Conservation (phyloP, 345 rosid species). For the Eutrema japonicum region DNA sequence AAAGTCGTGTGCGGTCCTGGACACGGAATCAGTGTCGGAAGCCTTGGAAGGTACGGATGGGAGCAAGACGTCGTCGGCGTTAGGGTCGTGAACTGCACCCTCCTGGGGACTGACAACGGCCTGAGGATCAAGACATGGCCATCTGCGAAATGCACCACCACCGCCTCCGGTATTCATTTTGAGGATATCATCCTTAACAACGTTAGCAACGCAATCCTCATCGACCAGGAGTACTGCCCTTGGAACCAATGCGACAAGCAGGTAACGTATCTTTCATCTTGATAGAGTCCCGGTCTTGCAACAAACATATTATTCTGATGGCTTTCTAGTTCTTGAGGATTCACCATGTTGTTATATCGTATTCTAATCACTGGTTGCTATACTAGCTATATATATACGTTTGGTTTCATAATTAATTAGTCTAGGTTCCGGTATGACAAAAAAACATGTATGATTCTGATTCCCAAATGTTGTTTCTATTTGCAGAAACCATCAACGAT, state of each 20-base stretch:
- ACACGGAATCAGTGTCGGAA: conserved; percentile 69
- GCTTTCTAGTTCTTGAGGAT: no score
- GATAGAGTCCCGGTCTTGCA: no score
- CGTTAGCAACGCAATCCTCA: conserved; percentile 48
- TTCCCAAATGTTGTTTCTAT: neutral
- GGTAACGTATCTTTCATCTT: conserved; percentile 17
- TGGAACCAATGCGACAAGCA: conserved; percentile 35
- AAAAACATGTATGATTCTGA: no score
- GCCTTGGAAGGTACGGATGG: conserved; percentile 51
- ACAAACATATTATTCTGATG: neutral
- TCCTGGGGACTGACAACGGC: conserved; percentile 48
- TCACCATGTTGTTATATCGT: no score
- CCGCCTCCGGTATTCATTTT: conserved; percentile 42
- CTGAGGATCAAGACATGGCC: conserved; percentile 74
- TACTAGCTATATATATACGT: no score
- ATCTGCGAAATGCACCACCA: conserved; percentile 23
- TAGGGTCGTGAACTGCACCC: conserved; percentile 42
- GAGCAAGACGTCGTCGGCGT: conserved; percentile 53
- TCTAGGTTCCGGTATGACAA: no score
- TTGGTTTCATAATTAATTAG: no score
- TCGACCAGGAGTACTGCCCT: conserved; percentile 56
- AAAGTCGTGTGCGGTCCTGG: conserved; percentile 68
- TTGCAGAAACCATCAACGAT: conserved; percentile 51
- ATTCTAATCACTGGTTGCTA: no score
- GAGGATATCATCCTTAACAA: conserved; percentile 41